Base-by-base conservation (phyloP, 1,284 basidiomycete genomes). In the Tilletia horrida region DNA sequence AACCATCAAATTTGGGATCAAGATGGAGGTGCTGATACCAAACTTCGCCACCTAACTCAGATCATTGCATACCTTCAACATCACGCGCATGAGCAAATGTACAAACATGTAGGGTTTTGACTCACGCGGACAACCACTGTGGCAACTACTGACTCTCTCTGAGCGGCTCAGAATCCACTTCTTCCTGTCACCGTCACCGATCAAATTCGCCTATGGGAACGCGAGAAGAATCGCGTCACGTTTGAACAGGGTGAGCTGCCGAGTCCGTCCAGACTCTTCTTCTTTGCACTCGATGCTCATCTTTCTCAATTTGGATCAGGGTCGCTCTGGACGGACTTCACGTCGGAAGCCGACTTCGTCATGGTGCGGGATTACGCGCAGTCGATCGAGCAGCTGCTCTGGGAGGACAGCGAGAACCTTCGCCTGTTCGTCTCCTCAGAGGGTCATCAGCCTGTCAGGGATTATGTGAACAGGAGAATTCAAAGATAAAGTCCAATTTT, bases 21-120 rank as follows among this genome's bases (percentile, higher is more conserved):
- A 89, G 23, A 86, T 98, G 81, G 92, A 92, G 81, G 92, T 92
- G 75, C 89, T 94, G 40, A 97, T 97, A 78, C 92, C 93, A 3
- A 97, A 98, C 83, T 86, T 99, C 62, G 92, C 95, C 9, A 91
- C 97, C 27, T 96, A 95, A n/a, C 27, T 4, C 69, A 95, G 91
- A 96, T 98, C 80, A 95, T 98, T 80, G 90, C 90, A 77, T 98
- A 98, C 82, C 86, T 98, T 55, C 88, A 89, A 25, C 90, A 91
- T 62, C 94, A 98, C 83, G 95, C 95, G 1, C 96, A 98, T 83
- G 91, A 93, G 42, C 95, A 98, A 83, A 98, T 98, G 95, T 88
- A 91, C 78, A 92, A 90, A 83, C 92, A 93, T 82, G 92, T 91
- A 77, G 81, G 86, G 83, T 13, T 40, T 21, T 1, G 9, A 7